Percentiles rank a stretch among this genome's conserved stretches.
Evolutionary conservation across 441 rosid species (phyloP).

Genomic region (Oxalis stricta): DNA sequence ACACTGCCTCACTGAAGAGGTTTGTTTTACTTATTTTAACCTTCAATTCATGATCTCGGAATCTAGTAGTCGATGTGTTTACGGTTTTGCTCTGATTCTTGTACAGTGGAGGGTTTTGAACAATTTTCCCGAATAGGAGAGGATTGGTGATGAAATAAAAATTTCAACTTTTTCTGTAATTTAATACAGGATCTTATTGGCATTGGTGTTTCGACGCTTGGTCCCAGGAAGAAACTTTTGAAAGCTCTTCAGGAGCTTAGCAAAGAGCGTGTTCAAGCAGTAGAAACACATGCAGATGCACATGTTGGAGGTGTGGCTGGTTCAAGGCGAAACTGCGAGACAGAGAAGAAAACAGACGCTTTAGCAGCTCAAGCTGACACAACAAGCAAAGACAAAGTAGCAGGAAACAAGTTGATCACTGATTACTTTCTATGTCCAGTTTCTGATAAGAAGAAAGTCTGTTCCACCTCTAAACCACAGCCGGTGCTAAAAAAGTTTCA

Average conservation of each 20-base stretch:
- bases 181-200: constrained; percentile 48
- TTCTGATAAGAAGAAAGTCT: constrained; percentile 22
- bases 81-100: not conserved
- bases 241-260: constrained; percentile 53
- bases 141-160: not conserved
- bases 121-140: no score
- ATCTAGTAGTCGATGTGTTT: no score
- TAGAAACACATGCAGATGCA: constrained; percentile 12
- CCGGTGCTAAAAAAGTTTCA: constrained; percentile 12
- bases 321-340: constrained; percentile 13
- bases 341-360: constrained; percentile 21
- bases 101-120: not conserved
- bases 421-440: constrained; percentile 55
- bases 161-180: not conserved
- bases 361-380: constrained; percentile 23
- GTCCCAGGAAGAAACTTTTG: constrained; percentile 82
- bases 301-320: constrained; percentile 9
- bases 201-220: constrained; percentile 76
- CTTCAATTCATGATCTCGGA: not conserved
- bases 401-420: constrained; percentile 70
- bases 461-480: constrained; percentile 19
- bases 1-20: constrained; percentile 79
- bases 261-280: constrained; percentile 17
- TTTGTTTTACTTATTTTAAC: constrained; percentile 16
- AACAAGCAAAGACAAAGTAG: constrained; percentile 24